These are phyloP conservation scores for Aspergillus vadensis DNA, from an alignment of 2,329 filamentous ascomycete genomes.

Conservation along the genomic window DNA sequence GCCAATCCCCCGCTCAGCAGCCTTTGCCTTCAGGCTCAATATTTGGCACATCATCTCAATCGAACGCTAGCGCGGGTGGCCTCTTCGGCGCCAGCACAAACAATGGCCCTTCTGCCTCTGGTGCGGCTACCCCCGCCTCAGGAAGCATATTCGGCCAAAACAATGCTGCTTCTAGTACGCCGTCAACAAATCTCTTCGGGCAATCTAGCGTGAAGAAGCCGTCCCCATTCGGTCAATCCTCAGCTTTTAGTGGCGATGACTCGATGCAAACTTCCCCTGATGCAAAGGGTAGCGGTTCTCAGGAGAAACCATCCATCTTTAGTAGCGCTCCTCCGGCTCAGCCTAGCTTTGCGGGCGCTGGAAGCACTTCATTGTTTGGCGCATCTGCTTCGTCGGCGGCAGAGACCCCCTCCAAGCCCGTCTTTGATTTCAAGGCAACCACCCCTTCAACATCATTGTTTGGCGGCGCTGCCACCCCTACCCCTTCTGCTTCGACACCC, in stretches of 20 bases:
- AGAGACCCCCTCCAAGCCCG: slow-evolving; percentile 22
- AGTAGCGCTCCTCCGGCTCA: slow-evolving; percentile 18
- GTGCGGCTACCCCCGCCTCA: slow-evolving; percentile 21
- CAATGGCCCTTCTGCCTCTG: slow-evolving; percentile 15
- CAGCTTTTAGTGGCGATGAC: slow-evolving; percentile 23
- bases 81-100: slow-evolving; percentile 22
- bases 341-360: slow-evolving; percentile 23
- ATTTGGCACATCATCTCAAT: slow-evolving; percentile 23
- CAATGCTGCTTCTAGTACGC: slow-evolving; percentile 17
- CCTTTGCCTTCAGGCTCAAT: slow-evolving; percentile 23
- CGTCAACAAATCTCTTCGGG: slow-evolving; percentile 26
- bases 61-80: slow-evolving; percentile 18
- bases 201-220: slow-evolving; percentile 25
- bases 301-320: slow-evolving; percentile 26
- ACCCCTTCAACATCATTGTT: slow-evolving; percentile 32
- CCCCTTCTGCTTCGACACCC: slow-evolving; percentile 17
- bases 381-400: slow-evolving; percentile 21
- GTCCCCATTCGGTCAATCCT: slow-evolving; percentile 32
- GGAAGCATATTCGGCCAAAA: slow-evolving; percentile 27
- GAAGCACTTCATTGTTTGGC: slow-evolving; percentile 21
- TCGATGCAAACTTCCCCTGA: slow-evolving; percentile 41
- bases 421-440: slow-evolving; percentile 28
- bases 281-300: slow-evolving; percentile 21
- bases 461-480: slow-evolving; percentile 23
- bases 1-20: slow-evolving; percentile 25